Evolutionary conservation across 306 rosid species (phyloP).

Genomic region (Prunus mume): DNA sequence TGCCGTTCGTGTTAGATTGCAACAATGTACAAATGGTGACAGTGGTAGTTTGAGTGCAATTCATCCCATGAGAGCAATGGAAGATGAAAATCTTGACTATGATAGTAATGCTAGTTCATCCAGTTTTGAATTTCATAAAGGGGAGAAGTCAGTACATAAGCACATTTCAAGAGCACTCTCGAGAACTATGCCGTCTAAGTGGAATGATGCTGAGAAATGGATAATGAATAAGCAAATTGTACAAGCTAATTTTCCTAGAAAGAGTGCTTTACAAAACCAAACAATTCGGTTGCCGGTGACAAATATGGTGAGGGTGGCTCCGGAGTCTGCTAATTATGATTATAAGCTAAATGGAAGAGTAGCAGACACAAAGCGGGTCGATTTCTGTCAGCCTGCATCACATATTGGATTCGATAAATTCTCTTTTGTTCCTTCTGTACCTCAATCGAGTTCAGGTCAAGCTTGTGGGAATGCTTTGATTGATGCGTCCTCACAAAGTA

Average conservation of each 20-base stretch:
- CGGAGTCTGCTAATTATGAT: constrained; percentile 61
- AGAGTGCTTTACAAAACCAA: constrained; percentile 47
- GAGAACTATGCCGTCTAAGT: constrained; percentile 85
- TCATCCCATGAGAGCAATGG: constrained; percentile 52
- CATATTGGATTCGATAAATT: constrained; percentile 65
- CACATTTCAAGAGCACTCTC: constrained; percentile 52
- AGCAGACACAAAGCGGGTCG: constrained; percentile 69
- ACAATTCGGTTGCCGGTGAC: constrained; percentile 50
- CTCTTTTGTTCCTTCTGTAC: constrained; percentile 57
- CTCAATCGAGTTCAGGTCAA: constrained; percentile 40
- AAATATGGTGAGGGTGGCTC: constrained; percentile 70
- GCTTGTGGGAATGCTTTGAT: constrained; percentile 33
- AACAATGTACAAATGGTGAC: constrained; percentile 47
- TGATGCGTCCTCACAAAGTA: constrained; percentile 55
- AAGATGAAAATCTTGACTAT: constrained; percentile 86
- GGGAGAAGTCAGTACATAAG: constrained; percentile 64
- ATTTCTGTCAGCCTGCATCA: constrained; percentile 61
- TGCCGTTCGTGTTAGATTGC: constrained; percentile 35
- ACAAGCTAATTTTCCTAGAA: constrained; percentile 47
- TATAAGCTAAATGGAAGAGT: constrained; percentile 41
- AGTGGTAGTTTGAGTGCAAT: constrained; percentile 59
- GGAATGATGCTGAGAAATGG: constrained; percentile 99
- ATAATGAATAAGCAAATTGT: constrained; percentile 66
- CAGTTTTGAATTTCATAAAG: constrained; percentile 92
- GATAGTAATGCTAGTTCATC: constrained; percentile 98